phyloP scores from a whole-genome alignment of 2,329 filamentous ascomycete genomes.

The Aspergillus tanneri region DNA sequence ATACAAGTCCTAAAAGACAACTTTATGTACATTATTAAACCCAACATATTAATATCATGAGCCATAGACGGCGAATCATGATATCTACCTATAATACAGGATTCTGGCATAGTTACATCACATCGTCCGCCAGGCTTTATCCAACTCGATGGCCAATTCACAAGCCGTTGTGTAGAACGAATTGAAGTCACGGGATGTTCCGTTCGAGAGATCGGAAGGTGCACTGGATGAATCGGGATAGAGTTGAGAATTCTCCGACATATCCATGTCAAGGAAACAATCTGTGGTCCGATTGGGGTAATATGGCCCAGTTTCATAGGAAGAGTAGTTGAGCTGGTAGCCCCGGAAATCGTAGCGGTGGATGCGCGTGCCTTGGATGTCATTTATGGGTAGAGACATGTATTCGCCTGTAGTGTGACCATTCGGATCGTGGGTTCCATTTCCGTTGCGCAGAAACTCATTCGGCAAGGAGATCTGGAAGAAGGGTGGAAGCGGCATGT shows the following conservation, averaged over 20 bases:
- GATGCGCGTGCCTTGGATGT: slow-evolving; percentile 28
- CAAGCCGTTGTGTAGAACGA: slow-evolving; percentile 40
- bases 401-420: slow-evolving; percentile 32
- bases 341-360: slow-evolving; percentile 35
- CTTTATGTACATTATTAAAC: background rate
- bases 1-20: no score
- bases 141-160: slow-evolving; percentile 39
- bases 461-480: slow-evolving; percentile 32
- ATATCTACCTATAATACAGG: no score
- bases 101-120: slow-evolving; percentile 5
- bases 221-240: slow-evolving; percentile 3
- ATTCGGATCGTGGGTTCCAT: background rate
- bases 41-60: background rate
- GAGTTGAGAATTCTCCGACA: slow-evolving; percentile 12
- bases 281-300: slow-evolving; percentile 30
- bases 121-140: slow-evolving; percentile 18
- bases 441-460: slow-evolving; percentile 16
- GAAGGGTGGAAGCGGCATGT: slow-evolving; percentile 31
- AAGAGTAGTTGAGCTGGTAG: slow-evolving; percentile 33
- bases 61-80: background rate
- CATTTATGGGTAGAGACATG: slow-evolving; percentile 34
- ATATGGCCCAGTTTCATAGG: slow-evolving; percentile 35
- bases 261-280: slow-evolving; percentile 31
- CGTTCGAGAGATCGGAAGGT: slow-evolving; percentile 10
- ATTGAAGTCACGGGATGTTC: slow-evolving; percentile 25